Percentiles rank a stretch among this genome's conserved stretches.
Conservation (phyloP, 768 basidiomycete species). For the Suillus decipiens region DNA sequence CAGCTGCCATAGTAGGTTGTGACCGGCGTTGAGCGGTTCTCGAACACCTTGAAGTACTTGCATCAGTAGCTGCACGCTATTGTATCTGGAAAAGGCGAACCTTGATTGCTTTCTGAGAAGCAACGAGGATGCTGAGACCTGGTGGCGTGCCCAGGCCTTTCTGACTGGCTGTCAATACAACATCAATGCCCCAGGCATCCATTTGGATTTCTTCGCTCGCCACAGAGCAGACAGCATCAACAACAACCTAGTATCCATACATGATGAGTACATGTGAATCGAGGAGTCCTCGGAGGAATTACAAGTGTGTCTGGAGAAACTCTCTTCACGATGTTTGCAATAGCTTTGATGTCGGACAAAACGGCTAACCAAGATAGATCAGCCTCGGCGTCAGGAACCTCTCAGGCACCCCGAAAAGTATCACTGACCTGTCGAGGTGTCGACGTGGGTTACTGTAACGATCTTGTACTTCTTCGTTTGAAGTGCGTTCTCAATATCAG, state of each 20-base stretch:
- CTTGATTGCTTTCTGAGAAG: slow-evolving; percentile 76
- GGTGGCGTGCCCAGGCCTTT: slow-evolving; percentile 95
- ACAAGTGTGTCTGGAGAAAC: slow-evolving; percentile 88
- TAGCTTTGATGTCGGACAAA: slow-evolving; percentile 76
- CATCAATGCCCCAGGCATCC: slow-evolving; percentile 92
- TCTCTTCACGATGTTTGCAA: slow-evolving; percentile 69
- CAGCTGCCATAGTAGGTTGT: slow-evolving; percentile 87
- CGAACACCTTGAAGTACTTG: slow-evolving; percentile 47
- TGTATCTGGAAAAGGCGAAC: slow-evolving; percentile 31
- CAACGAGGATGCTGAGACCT: slow-evolving; percentile 85
- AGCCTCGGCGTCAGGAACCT: neutral
- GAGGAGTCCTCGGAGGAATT: slow-evolving; percentile 11
- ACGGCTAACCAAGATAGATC: slow-evolving; percentile 53
- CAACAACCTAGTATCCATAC: slow-evolving; percentile 52
- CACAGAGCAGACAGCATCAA: slow-evolving; percentile 96
- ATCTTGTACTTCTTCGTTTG: slow-evolving; percentile 83
- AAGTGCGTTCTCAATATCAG: slow-evolving; percentile 68
- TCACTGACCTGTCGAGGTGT: slow-evolving; percentile 77
- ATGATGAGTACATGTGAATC: neutral
- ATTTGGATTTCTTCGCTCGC: slow-evolving; percentile 94
- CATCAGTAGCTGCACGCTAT: neutral
- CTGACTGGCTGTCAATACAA: slow-evolving; percentile 83
- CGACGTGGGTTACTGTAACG: slow-evolving; percentile 93
- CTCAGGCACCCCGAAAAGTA: slow-evolving; percentile 1
- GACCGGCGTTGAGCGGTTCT: slow-evolving; percentile 62